These are phyloP conservation scores for Penicillium odoratum DNA, from an alignment of 495 filamentous ascomycete genomes.

Conservation along the genomic window DNA sequence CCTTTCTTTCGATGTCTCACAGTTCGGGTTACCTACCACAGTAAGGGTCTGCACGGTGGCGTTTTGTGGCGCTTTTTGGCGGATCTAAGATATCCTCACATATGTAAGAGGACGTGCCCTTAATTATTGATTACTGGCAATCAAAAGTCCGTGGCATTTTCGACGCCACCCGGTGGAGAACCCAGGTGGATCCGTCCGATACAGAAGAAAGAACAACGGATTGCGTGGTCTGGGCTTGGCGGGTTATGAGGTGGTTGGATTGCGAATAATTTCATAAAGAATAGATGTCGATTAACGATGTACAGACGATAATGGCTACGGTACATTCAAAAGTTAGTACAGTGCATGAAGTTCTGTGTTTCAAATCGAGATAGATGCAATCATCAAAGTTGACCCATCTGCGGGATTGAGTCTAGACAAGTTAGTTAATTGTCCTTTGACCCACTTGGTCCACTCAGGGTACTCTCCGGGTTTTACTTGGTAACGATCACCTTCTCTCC, in stretches of 20 bases:
- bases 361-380: no score
- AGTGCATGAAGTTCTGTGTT: no score
- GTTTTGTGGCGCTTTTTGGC: constrained; percentile 9
- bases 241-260: background rate
- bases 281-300: no score
- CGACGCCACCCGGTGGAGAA: constrained; percentile 21
- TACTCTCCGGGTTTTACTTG: constrained; percentile 13
- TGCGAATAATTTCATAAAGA: background rate
- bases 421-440: background rate
- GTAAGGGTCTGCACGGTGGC: constrained; percentile 10
- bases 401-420: background rate
- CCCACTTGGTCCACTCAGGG: constrained; percentile 7
- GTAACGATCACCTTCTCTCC: constrained; percentile 6
- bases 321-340: no score
- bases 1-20: no score
- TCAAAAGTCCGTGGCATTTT: background rate
- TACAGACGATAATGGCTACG: no score
- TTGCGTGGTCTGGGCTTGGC: constrained; percentile 2
- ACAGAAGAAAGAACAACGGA: background rate
- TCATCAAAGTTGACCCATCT: background rate
- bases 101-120: no score
- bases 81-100: background rate
- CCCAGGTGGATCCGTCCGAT: constrained; percentile 4
- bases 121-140: background rate
- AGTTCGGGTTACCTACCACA: no score